Percentiles rank a stretch among this genome's conserved stretches.
Conservation (phyloP, 1,284 basidiomycete genomes). For the Sporisorium scitamineum region DNA sequence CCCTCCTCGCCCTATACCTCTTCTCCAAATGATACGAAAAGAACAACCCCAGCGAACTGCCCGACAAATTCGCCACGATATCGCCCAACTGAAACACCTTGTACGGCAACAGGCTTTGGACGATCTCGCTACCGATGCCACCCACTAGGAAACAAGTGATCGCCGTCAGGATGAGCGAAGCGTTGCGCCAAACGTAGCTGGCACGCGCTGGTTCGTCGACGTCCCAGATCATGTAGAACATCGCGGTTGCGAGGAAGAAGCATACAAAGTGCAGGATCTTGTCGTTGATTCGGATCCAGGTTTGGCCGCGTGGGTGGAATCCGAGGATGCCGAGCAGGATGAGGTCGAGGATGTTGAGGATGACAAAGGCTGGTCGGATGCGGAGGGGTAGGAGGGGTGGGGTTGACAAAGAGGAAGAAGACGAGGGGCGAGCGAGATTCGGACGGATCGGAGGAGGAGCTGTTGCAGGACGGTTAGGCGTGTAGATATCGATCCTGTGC, state of each 20-base stretch:
- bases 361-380: conserved; percentile 57
- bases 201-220: conserved; percentile 78
- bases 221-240: conserved; percentile 88
- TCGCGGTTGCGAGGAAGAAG: conserved; percentile 79
- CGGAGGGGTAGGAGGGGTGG: conserved; percentile 50
- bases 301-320: conserved; percentile 61
- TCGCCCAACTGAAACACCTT: conserved; percentile 84
- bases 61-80: conserved; percentile 83
- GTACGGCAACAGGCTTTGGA: conserved; percentile 84
- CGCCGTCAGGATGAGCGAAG: conserved; percentile 77
- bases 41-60: conserved; percentile 79
- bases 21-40: conserved; percentile 54
- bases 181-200: conserved; percentile 86
- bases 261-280: conserved; percentile 86
- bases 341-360: conserved; percentile 54
- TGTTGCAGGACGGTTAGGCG: conserved; percentile 36
- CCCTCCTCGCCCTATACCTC: conserved; percentile 46
- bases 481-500: conserved; percentile 13
- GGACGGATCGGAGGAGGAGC: conserved; percentile 46
- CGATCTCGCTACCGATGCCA: conserved; percentile 84
- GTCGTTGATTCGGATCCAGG: conserved; percentile 78
- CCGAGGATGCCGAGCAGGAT: conserved; percentile 61
- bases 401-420: not conserved
- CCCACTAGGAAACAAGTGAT: conserved; percentile 73
- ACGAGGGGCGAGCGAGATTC: conserved; percentile 15